Percentiles rank a stretch among this genome's conserved stretches.
phyloP scores from a whole-genome alignment of 2,329 filamentous ascomycete species.

The Aspergillus fijiensis region DNA sequence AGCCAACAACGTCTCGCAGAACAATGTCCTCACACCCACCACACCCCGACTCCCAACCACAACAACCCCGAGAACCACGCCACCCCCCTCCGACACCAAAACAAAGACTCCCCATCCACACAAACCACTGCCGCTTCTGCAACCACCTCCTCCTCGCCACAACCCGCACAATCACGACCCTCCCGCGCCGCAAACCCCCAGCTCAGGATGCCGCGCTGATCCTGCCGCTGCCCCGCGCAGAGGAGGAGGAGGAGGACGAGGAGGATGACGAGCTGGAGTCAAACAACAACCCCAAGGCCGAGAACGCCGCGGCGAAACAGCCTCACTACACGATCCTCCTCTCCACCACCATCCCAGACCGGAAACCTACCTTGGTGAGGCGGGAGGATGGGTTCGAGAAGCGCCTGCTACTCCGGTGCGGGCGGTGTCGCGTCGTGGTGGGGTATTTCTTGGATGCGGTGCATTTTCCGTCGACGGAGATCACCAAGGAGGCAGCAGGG shows the following conservation, averaged over 20 bases:
- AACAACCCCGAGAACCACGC: background rate
- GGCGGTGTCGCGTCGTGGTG: slow-evolving; percentile 59
- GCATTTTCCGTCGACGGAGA: slow-evolving; percentile 40
- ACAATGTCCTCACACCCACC: background rate
- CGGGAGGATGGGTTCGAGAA: slow-evolving; percentile 68
- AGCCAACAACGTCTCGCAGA: background rate
- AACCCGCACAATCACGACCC: slow-evolving; percentile 51
- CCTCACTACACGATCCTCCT: slow-evolving; percentile 52
- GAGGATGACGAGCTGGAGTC: slow-evolving; percentile 13
- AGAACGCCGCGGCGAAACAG: too few relatives aligned
- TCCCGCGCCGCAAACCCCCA: slow-evolving; percentile 54
- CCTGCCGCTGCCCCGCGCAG: slow-evolving; percentile 42
- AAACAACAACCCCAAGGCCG: slow-evolving; percentile 18
- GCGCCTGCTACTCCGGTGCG: slow-evolving; percentile 59
- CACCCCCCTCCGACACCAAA: background rate
- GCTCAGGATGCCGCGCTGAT: slow-evolving; percentile 58
- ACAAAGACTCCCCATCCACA: slow-evolving; percentile 41
- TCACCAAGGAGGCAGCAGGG: background rate
- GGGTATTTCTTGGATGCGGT: slow-evolving; percentile 62
- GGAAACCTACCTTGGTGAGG: slow-evolving; percentile 52
- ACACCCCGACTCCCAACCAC: background rate
- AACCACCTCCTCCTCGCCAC: slow-evolving; percentile 63
- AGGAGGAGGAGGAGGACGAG: background rate
- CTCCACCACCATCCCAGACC: slow-evolving; percentile 49
- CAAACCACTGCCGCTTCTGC: slow-evolving; percentile 64